Evolutionary conservation across 768 basidiomycete species (phyloP), one percentile per base, ranked within the genome.

Genomic region (Butyriboletus loyo): DNA sequence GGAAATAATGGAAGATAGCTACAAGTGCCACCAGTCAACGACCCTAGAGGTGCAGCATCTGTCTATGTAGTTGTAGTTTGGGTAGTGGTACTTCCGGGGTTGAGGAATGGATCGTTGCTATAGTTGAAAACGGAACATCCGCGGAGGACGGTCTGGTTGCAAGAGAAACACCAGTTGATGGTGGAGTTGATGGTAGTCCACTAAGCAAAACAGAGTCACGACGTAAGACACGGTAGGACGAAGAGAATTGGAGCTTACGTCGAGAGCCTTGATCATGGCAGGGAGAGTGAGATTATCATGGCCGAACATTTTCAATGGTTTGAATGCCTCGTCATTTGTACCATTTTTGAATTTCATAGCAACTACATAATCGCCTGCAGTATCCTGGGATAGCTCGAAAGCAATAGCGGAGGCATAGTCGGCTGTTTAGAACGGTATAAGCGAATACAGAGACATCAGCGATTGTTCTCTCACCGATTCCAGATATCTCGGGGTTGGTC

Each of bases 341-440:
- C 89, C 89, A 65, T 92, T 92, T 78, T 83, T 86, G 79, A 90
- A 89, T 69, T 81, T 85, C 81, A 91, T 76, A 58, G 88, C 82
- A 62, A 92, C 85, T 41, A 84, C 78, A 56, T 82, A 75, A 49
- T 89, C 82, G 30, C 86, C 86, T n/a, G 83, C 77, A 48, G 77
- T 75, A 24, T 82, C 79, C 46, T 82, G 76, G 34, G 62, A 70
- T 54, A 92, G 77, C 74, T 92, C 89, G 48, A 91, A 80, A 46
- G 81, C 86, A 49, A 89, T 67, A 28, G 85, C 86, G 43, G 87
- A 84, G 10, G 84, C 82, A 62, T 78, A 89, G 67, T 90, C 77
- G 50, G 84, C 89, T 90, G 51, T 19, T 35, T n/a, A 35, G 14
- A n/a, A 38, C 37, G n/a, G 17, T 7, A 36, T 41, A 22, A 56